Evolutionary conservation across 805 yeast species (phyloP), one percentile per base, ranked within the genome.

Genomic region (Zygotorulaspora chibaensis): DNA sequence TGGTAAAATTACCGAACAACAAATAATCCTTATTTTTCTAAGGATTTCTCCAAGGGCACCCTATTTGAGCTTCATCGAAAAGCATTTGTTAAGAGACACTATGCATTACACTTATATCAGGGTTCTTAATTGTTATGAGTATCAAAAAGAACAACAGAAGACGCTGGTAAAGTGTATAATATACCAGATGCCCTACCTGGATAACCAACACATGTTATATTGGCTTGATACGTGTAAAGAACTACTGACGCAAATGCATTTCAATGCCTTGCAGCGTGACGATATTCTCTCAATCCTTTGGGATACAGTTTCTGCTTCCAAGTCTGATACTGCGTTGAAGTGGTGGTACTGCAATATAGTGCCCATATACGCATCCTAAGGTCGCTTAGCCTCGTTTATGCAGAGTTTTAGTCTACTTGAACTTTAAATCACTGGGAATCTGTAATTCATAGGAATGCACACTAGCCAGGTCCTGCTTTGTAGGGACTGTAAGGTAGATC

Each of bases 161-260:
- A 52, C 46, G 7, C 39, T 61, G 1, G 42, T 58, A 2, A 45
- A 57, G 35, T 60, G 66, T 28, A 35, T 63, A 4, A 49, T 59
- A 1, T 46, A 43, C 27, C 60, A 55, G n/a, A 25, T 61, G 10
- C 55, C 58, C 3, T 54, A 43, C 38, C 41, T 53, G 15, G 25
- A 42, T 15, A 46, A 44, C 5, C 39, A 39, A n/a, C 41, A 51
- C 35, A 12, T 54, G 8, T 16, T 48, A 10, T 51, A 51, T 25
- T 62, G 66, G 66, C 43, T 63, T 12, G 58, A 59, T 13, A 60
- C 61, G 20, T 42, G 53, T 20, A n/a, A 46, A n/a, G 59, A 56
- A 38, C 40, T 59, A n/a, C 35, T 47, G 7, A 26, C 29, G 3
- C 20, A 23, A 5, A 43, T 52, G 7, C 37, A 45, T 2, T 42